Evolutionary conservation across 1,139 yeast species (phyloP).

Genomic region (Magnusiomyces tetraspermus): DNA sequence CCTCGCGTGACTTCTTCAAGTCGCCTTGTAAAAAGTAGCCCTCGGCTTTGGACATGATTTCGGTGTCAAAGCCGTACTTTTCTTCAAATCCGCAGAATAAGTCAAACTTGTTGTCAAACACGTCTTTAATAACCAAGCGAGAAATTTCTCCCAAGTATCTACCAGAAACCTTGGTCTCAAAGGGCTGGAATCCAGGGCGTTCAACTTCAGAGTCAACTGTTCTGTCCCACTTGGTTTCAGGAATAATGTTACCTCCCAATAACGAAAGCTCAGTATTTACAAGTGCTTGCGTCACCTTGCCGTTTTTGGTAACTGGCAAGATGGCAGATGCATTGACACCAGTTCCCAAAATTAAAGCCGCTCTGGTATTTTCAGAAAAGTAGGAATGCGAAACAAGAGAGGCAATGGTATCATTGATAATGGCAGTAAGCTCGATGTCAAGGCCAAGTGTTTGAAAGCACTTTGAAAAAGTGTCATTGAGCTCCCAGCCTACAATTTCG

Average conservation of each 20-base stretch:
- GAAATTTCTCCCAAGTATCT: slow-evolving; percentile 81
- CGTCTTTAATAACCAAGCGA: slow-evolving; percentile 58
- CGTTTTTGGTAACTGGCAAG: slow-evolving; percentile 18
- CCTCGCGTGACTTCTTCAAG: slow-evolving; percentile 18
- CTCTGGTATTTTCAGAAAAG: slow-evolving; percentile 49
- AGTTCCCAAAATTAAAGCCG: slow-evolving; percentile 84
- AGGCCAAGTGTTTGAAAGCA: slow-evolving; percentile 40
- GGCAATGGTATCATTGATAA: slow-evolving; percentile 87
- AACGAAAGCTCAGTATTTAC: slow-evolving; percentile 32
- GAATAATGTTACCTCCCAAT: slow-evolving; percentile 39
- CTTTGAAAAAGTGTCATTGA: slow-evolving; percentile 54
- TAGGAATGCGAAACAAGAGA: slow-evolving; percentile 74
- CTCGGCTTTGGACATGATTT: slow-evolving; percentile 27
- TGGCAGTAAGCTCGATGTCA: slow-evolving; percentile 57
- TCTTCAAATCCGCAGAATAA: slow-evolving; percentile 26
- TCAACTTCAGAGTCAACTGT: slow-evolving; percentile 57
- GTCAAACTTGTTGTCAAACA: slow-evolving; percentile 52
- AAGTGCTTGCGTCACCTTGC: slow-evolving; percentile 14
- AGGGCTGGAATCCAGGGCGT: slow-evolving; percentile 72
- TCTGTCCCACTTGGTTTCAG: slow-evolving; percentile 63
- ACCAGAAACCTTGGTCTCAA: slow-evolving; percentile 81
- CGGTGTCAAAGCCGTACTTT: slow-evolving; percentile 23
- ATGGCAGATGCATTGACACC: slow-evolving; percentile 59
- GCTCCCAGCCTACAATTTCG: slow-evolving; percentile 68
- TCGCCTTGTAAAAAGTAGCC: slow-evolving; percentile 17